These are phyloP conservation scores for Aegilops longissima DNA, from an alignment of 176 grass and related monocot genomes.

Conservation along the genomic window DNA sequence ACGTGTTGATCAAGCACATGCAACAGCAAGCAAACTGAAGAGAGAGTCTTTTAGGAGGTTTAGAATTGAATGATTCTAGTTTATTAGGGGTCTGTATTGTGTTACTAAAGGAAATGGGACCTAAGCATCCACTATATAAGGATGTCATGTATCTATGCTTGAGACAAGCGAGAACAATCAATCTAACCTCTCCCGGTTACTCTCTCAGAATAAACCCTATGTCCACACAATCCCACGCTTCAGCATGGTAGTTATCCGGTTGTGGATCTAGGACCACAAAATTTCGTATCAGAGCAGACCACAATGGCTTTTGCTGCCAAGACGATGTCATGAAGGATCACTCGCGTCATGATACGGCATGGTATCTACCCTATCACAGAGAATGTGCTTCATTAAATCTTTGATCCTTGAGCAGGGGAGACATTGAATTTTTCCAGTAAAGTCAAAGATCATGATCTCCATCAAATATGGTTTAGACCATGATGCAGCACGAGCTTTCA, in stretches of 20 bases:
- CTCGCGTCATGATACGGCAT: neutral
- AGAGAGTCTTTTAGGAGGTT: neutral
- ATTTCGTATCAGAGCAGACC: neutral
- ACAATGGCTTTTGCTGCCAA: neutral
- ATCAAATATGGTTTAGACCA: neutral
- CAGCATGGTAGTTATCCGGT: neutral
- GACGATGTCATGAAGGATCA: neutral
- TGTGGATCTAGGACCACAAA: neutral
- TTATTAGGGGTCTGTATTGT: neutral
- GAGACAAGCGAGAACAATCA: neutral
- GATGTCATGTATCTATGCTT: neutral
- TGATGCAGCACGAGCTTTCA: neutral
- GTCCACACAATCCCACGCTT: neutral
- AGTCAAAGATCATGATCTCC: neutral
- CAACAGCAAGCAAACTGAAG: neutral
- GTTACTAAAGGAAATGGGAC: too few species aligned
- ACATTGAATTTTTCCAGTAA: neutral
- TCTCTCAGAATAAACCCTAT: neutral
- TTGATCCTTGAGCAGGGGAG: neutral
- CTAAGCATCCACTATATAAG: too few species aligned
- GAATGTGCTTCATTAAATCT: neutral
- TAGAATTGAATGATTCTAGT: neutral
- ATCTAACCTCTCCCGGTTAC: neutral
- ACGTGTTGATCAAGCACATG: neutral
- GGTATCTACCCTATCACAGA: neutral